phyloP scores from a whole-genome alignment of 169 alveolate genomes.

The Perkinsus olseni region DNA sequence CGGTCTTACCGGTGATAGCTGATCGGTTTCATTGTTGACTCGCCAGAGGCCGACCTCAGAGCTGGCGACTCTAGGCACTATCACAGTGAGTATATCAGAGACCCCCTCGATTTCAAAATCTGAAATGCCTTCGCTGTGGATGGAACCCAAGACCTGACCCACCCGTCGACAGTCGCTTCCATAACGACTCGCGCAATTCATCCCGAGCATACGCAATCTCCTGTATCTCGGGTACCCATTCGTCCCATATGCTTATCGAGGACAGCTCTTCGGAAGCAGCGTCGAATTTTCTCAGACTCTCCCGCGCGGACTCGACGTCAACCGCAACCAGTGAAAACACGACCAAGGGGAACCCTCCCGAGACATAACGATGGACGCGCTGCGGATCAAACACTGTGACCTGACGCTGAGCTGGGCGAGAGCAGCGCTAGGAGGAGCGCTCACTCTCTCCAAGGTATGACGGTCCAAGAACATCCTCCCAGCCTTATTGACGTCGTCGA shows the following conservation, averaged over 20 bases:
- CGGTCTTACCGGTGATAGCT: not conserved
- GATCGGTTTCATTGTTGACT: not conserved
- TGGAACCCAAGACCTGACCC: not conserved
- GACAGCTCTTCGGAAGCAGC: not conserved
- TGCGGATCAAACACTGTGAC: not conserved
- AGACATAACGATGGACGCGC: not conserved
- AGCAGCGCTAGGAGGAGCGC: not conserved
- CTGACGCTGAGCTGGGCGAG: not conserved
- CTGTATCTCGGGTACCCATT: not conserved
- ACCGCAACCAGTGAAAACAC: not conserved
- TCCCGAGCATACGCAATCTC: not conserved
- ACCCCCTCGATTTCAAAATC: not conserved
- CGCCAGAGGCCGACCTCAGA: not conserved
- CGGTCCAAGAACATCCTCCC: not conserved
- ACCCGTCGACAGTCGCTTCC: not conserved
- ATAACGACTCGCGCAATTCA: not conserved
- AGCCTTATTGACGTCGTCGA: not conserved
- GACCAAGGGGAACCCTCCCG: not conserved
- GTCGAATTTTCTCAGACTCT: not conserved
- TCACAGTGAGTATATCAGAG: not conserved
- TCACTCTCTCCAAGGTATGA: not conserved
- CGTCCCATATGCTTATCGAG: not conserved
- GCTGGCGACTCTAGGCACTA: not conserved
- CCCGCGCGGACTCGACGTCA: not conserved
- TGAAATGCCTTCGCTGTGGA: too few relatives aligned